Evolutionary conservation across 169 alveolate species (phyloP), one percentile per base, ranked within the genome.

Genomic region (Plasmodium inui): DNA sequence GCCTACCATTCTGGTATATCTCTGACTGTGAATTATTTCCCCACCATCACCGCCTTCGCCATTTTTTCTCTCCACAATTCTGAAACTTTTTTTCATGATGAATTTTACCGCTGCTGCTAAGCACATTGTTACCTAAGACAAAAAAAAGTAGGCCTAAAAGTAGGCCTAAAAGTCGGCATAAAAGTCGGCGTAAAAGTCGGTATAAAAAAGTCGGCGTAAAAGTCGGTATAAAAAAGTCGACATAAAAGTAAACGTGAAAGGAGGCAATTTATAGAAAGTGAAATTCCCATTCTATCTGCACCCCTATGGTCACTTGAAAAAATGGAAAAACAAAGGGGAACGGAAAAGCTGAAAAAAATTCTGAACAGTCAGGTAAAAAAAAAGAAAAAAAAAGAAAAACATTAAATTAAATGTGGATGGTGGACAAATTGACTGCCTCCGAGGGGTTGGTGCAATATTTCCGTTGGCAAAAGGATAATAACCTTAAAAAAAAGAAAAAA

Each of bases 381-480:
- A 50, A 17, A 50, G 14, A 50, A 50, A 46, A 46, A 46, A 76
- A n/a, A 67, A n/a, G n/a, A 17, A 37, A 88, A 6, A 79, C 71
- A 12, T 91, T 53, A 91, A 34, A 30, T 91, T 73, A 91, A 34
- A 91, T 91, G 32, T 91, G 95, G 78, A 91, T 70, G 76, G 95
- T 91, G 19, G 95, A 91, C 50, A 91, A 50, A 37, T 91, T 91
- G 55, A 91, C 95, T 14, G 95, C 95, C 39, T 91, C 95, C 14
- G 95, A 91, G 32, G 95, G 95, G 84, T 91, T 91, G 73, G 84
- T 91, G 73, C 95, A 91, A 82, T 91, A 91, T 55, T 91, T 91
- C 83, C 92, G 50, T 82, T 91, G 95, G 41, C 92, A 91, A 91
- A 91, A 91, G 41, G 95, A 91, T 28, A 91, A 39, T 22, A 91